Conservation (phyloP, 345 rosid genomes). For the Angophora floribunda region DNA sequence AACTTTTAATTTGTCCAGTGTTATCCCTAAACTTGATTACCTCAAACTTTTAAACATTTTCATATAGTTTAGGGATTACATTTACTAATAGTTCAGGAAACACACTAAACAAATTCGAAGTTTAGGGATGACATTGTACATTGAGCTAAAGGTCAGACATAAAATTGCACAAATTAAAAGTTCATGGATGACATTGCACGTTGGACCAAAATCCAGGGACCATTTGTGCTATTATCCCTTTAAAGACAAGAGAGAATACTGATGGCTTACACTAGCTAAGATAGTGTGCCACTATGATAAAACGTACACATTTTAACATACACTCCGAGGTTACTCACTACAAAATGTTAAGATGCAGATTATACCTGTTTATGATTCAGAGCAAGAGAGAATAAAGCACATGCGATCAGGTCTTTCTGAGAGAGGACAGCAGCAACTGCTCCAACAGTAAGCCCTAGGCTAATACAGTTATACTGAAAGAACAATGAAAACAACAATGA, state of each 20-base stretch:
- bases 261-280: neutral
- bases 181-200: neutral
- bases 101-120: neutral
- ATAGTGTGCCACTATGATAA: neutral
- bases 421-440: conserved; percentile 79
- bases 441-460: conserved; percentile 76
- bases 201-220: neutral
- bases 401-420: conserved; percentile 47
- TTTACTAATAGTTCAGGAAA: neutral
- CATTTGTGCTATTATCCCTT: neutral
- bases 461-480: conserved; percentile 86
- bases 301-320: neutral
- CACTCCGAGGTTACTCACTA: neutral
- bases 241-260: neutral
- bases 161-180: neutral
- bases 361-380: conserved; percentile 92
- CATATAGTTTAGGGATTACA: neutral
- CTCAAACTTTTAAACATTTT: neutral
- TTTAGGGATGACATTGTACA: neutral
- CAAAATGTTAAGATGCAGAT: neutral
- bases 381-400: conserved; percentile 67
- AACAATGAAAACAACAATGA: conserved; percentile 11
- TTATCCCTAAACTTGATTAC: neutral
- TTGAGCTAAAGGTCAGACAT: neutral
- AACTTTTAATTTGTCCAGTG: neutral